Evolutionary conservation across 2,329 filamentous ascomycete genomes (phyloP).

Genomic region (Neophaeococcomyces aloes): DNA sequence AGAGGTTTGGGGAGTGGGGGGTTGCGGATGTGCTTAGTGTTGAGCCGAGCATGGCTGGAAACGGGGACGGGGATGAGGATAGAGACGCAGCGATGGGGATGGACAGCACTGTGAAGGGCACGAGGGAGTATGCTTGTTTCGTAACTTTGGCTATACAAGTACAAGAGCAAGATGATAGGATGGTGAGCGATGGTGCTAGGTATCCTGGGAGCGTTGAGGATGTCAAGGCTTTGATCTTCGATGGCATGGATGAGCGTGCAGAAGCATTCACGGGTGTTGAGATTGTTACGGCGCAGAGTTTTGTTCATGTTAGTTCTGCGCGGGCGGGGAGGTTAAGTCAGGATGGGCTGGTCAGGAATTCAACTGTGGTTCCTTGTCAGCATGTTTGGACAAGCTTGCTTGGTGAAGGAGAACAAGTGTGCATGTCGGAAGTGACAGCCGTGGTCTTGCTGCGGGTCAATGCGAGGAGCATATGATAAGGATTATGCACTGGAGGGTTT

Average conservation of each 20-base stretch:
- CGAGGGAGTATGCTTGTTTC: not conserved
- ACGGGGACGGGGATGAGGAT: not conserved
- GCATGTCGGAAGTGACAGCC: too few species aligned
- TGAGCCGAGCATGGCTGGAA: not conserved
- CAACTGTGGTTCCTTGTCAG: slow-evolving; percentile 2
- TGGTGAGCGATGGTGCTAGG: too few species aligned
- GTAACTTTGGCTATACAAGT: not conserved
- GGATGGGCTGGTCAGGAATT: not conserved
- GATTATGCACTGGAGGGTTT: too few species aligned
- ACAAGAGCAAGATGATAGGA: not conserved
- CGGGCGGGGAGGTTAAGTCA: not conserved
- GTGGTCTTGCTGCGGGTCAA: too few species aligned
- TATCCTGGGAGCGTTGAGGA: not conserved
- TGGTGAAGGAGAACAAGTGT: too few species aligned
- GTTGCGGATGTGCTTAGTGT: too few species aligned
- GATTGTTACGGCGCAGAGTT: not conserved
- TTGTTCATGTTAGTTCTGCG: not conserved
- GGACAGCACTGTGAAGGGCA: too few species aligned
- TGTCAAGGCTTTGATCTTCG: not conserved
- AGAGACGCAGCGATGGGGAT: not conserved
- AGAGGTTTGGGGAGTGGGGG: too few species aligned
- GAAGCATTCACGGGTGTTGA: not conserved
- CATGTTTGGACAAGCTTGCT: not conserved
- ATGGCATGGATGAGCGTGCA: not conserved
- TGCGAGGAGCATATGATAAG: too few species aligned